phyloP scores from a whole-genome alignment of 441 rosid genomes.

The Metrosideros polymorpha region DNA sequence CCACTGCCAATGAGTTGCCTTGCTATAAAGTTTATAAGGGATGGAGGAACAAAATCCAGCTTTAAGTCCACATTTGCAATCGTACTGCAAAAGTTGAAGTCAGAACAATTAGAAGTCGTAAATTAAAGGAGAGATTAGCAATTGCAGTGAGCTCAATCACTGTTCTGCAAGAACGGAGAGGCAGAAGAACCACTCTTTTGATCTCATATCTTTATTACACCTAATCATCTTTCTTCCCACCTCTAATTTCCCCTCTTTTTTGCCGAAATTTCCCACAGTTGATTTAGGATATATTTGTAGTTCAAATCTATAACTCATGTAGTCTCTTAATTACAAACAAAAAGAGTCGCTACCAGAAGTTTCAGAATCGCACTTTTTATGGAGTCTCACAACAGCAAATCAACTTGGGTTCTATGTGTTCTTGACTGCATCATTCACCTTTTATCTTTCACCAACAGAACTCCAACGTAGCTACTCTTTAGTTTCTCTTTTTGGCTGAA shows the following conservation, averaged over 20 bases:
- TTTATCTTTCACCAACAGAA: not conserved
- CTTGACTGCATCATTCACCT: not conserved
- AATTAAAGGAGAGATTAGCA: not conserved
- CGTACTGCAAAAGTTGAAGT: slow-evolving; percentile 38
- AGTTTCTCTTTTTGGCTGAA: not conserved
- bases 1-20: slow-evolving; percentile 92
- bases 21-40: slow-evolving; percentile 73
- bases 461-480: not conserved
- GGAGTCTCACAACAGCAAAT: not conserved
- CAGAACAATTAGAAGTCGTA: not conserved
- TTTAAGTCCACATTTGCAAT: slow-evolving; percentile 72
- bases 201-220: not conserved
- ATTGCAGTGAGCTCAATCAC: not conserved
- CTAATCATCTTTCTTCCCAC: not conserved
- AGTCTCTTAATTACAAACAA: not conserved
- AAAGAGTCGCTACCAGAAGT: not conserved
- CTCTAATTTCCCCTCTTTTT: not conserved
- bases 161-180: not conserved
- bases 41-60: slow-evolving; percentile 83
- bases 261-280: not conserved
- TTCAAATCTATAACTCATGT: not conserved
- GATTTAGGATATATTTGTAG: not conserved
- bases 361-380: not conserved
- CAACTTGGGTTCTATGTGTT: not conserved
- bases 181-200: not conserved